Conservation (phyloP, 805 yeast genomes). For the Ogataea ganodermae region DNA sequence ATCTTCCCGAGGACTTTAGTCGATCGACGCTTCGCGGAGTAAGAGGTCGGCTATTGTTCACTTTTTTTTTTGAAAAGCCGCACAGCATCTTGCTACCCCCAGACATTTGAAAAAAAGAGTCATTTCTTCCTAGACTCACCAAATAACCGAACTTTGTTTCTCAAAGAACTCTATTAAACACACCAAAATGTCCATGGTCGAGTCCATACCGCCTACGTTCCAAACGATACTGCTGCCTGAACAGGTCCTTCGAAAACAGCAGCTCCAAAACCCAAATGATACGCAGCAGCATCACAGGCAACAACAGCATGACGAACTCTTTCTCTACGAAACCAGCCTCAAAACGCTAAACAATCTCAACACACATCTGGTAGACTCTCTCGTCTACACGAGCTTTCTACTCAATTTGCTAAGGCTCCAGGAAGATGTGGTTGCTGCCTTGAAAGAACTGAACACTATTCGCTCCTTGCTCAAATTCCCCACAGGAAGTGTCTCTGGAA, state of each 20-base stretch:
- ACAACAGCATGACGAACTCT: conserved; percentile 11
- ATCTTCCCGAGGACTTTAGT: neutral
- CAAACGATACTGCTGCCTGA: neutral
- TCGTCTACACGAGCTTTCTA: conserved; percentile 13
- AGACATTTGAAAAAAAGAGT: conserved; percentile 1
- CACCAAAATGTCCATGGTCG: neutral
- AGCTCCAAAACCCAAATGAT: neutral
- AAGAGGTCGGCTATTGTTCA: no score
- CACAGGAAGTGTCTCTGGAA: conserved; percentile 15
- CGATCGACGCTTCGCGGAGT: neutral
- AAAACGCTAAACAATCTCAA: conserved; percentile 23
- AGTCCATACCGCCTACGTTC: neutral
- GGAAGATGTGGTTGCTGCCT: conserved; percentile 8
- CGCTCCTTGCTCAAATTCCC: conserved; percentile 14
- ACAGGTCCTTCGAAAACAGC: neutral
- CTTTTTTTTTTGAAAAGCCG: neutral
- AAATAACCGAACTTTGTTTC: no score
- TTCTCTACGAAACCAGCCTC: conserved; percentile 14
- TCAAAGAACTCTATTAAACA: no score
- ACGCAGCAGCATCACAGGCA: neutral
- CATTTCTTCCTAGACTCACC: neutral
- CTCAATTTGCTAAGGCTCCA: conserved; percentile 16
- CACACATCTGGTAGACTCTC: conserved; percentile 18
- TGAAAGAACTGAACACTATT: conserved; percentile 16
- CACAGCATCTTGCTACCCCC: conserved; percentile 2